Percentiles rank a stretch among this genome's conserved stretches.
phyloP scores from a whole-genome alignment of 768 basidiomycete genomes.

The Lactarius evosmus region DNA sequence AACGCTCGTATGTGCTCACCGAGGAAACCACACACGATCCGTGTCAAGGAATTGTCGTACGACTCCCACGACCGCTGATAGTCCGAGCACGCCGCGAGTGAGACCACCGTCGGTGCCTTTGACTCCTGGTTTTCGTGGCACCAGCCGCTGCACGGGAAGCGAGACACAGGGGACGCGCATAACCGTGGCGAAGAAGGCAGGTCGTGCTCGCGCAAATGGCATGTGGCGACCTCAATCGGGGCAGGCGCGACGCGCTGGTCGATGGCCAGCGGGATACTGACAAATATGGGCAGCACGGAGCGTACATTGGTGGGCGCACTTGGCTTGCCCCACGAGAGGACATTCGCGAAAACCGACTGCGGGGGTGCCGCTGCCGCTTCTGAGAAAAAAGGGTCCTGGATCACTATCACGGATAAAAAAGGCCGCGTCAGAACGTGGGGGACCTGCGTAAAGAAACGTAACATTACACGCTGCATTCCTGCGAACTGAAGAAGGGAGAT shows the following conservation, averaged over 20 bases:
- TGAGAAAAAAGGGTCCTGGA: conserved; percentile 3
- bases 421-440: neutral
- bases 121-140: conserved; percentile 10
- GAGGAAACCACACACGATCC: conserved; percentile 14
- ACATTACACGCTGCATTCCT: conserved; percentile 7
- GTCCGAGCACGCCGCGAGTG: conserved; percentile 29
- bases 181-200: conserved; percentile 18
- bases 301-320: neutral
- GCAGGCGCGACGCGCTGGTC: conserved; percentile 15
- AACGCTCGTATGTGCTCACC: neutral
- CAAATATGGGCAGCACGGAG: conserved; percentile 20
- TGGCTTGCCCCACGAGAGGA: neutral
- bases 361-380: neutral
- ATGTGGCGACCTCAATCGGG: neutral
- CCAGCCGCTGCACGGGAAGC: conserved; percentile 27
- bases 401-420: neutral
- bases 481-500: conserved; percentile 4
- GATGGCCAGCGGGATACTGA: conserved; percentile 12
- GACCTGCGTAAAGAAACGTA: neutral
- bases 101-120: conserved; percentile 17
- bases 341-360: neutral
- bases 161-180: conserved; percentile 27
- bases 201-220: conserved; percentile 5
- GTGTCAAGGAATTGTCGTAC: conserved; percentile 28
- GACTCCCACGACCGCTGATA: conserved; percentile 30